phyloP scores from a whole-genome alignment of 2,329 filamentous ascomycete genomes.

The Akanthomyces dipterigenus region DNA sequence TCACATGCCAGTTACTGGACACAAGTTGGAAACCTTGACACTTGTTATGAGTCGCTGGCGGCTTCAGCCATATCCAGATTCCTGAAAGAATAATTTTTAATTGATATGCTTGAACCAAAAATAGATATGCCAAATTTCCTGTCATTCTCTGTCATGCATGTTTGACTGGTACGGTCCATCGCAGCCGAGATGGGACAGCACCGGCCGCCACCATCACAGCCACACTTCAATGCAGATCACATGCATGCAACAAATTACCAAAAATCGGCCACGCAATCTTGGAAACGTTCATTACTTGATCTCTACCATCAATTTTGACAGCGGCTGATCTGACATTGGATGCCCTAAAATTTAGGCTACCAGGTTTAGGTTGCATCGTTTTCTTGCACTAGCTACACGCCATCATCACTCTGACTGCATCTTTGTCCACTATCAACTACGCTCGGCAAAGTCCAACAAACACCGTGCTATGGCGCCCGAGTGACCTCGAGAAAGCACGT shows the following conservation, averaged over 20 bases:
- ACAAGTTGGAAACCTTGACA: no score
- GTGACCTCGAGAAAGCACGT: not conserved
- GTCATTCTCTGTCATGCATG: no score
- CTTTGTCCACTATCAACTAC: not conserved
- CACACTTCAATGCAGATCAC: not conserved
- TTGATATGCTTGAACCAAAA: no score
- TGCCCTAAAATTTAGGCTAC: slow-evolving; percentile 1
- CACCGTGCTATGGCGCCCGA: not conserved
- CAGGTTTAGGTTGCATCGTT: not conserved
- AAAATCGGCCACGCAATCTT: no score
- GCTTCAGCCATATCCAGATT: no score
- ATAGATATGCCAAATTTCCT: no score
- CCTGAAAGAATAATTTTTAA: no score
- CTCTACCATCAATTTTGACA: not conserved
- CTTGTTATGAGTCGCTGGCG: no score
- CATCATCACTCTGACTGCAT: not conserved
- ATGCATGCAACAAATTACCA: not conserved
- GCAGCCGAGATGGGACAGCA: not conserved
- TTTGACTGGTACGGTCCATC: no score
- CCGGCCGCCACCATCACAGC: not conserved
- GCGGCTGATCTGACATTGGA: not conserved
- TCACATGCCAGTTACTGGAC: no score
- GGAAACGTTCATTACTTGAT: not conserved
- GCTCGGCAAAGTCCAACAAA: not conserved
- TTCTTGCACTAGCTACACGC: not conserved